Base-by-base conservation (phyloP, 176 grass and related monocot species). In the Elymus sibiricus region DNA sequence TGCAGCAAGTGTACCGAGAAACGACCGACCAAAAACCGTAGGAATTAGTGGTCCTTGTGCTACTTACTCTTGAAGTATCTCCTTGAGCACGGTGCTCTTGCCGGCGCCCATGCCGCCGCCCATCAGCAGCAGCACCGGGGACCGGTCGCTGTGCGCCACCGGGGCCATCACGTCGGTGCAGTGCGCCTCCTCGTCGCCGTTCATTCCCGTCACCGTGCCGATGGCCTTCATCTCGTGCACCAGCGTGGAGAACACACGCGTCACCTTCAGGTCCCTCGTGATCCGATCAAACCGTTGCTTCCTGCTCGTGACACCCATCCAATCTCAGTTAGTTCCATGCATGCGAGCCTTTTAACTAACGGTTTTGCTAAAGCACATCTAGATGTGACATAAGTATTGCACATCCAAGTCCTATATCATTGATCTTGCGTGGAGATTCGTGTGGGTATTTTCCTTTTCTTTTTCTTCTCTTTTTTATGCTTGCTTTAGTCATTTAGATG, bases 181-280 rank as follows among this genome's bases (percentile, higher is more conserved):
- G 1, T 43, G 42, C 12, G 84, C 31, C 25, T 84, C 83, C 0
- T 76, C 70, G 4, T 35, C 84, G 55, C 24, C 19, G 31, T 14
- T 44, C 58, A 25, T 39, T 15, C 17, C 37, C 12, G 35, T 6
- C 22, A 70, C 12, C 22, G 87, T 31, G 34, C 96, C 88, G 34
- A 98, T 98, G 62, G 90, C 96, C 88, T 91, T 98, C 96, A 98
- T 94, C 86, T 98, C 96, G 42, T 95, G 91, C 77, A 95, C 91
- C 78, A 98, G 64, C 44, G 96, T 98, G 17, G 92, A 94, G 75
- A 98, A 85, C 38, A 94, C 90, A 6, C 96, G 89, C 37, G 93
- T 84, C 66, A 98, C 96, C 78, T 95, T 98, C 7, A 98, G 96
- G 28, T 89, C 78, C 47, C 84, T 87, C 3, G 92, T 88, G 11